Evolutionary conservation across 164 flowering plant species (phyloP), one percentile per base, ranked within the genome.

Genomic region (Hamamelis virginiana): DNA sequence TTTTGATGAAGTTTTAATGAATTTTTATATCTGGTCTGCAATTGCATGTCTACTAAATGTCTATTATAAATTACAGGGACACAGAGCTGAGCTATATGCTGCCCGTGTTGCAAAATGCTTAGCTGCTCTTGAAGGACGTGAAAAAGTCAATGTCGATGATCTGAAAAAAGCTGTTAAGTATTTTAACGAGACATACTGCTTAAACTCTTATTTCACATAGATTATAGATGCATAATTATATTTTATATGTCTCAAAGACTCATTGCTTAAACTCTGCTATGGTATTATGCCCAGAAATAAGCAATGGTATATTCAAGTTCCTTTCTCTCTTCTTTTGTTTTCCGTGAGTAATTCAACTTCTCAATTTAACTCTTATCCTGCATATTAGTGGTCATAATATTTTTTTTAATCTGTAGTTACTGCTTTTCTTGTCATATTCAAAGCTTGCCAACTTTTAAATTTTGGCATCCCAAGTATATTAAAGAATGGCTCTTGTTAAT

Each of bases 51-150:
- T 64, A 13, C 28, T 48, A 50, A 67, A 27, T 14, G 21, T 16
- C 41, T 21, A 22, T 58, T 66, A 13, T 69, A 16, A 58, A 67
- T 71, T 70, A 18, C 89, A 94, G 98, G 98, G 98, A 65, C 98
- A 94, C 74, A 79, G 98, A 83, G 95, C 98, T 76, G 98, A 94
- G 75, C 78, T 94, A 38, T 94, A 88, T 89, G 96, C 97, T 79
- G 83, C 93, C 41, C 92, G 97, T 64, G 98, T 94, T 70, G 97
- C 98, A 55, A 91, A 87, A 80, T 92, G 97, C 77, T 83, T 94
- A 71, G 90, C 97, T 78, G 96, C 98, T 71, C 26, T 92, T 21
- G 97, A 94, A 64, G 98, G 98, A 56, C 95, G 98, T 59, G 98
- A 94, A 67, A 92, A 80, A 83, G 97, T 90, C 59, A 69, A 65